Evolutionary conservation across 306 rosid genomes (phyloP), one percentile per base, ranked within the genome.

Genomic region (Sindora glabra): DNA sequence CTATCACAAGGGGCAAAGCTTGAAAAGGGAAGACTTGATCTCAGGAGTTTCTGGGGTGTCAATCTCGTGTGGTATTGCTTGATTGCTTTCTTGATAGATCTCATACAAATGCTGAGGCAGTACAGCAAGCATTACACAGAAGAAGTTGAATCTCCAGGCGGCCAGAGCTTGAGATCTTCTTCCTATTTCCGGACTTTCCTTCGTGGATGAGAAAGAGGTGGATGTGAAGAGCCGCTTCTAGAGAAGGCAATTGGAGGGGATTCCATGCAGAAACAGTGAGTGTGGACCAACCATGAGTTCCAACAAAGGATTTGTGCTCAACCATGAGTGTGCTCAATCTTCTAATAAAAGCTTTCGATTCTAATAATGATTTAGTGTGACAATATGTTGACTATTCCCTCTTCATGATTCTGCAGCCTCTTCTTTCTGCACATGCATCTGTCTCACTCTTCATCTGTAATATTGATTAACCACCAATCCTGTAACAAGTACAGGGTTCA

Each of bases 21-120:
- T 18, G 89, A 80, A 77, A 86, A 84, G 48, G 97, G 89, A 64
- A 83, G 87, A 32, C 94, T 94, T 48, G 65, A 78, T 3, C 95
- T 94, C 11, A 67, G 24, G 42, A 84, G 95, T 82, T 94, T 94
- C 36, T 82, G 87, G 94, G 99, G 94, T 11, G 94, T 94, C 25
- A 89, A 83, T 62, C 33, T 69, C 6, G 1, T 84, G 90, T 69
- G 99, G 97, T 5, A 19, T 73, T 10, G 94, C 89, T 64, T 94
- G 97, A 66, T 86, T 25, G 96, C 99, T 33, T 95, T 94, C 56
- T 17, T 65, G 8, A 59, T 89, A 48, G 86, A 86, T 53, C 42
- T 94, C 48, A 10, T 65, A 56, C 87, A 52, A 59, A 86, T 61
- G 77, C 6, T 84, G 65, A 77, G 78, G 62, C 94, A 89, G 67